These are phyloP conservation scores for Erythrobasidium hasegawianum DNA, from an alignment of 1,284 basidiomycete genomes.

Conservation along the genomic window DNA sequence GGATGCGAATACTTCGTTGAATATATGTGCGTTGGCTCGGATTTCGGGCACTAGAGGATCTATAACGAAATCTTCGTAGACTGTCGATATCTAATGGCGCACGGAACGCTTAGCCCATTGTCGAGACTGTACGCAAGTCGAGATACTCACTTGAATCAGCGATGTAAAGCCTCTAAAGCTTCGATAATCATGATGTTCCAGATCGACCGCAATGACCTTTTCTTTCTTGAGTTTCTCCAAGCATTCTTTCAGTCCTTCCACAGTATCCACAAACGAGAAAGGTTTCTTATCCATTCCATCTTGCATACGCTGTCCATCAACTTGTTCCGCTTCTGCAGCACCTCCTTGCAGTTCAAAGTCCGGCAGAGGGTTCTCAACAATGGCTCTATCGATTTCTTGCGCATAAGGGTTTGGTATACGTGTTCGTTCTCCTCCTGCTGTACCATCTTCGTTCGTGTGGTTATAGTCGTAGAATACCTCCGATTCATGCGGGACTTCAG, in stretches of 20 bases:
- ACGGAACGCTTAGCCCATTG: not conserved
- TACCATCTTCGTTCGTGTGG: slow-evolving; percentile 44
- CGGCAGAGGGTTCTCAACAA: slow-evolving; percentile 27
- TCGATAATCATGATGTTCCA: slow-evolving; percentile 87
- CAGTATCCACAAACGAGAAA: slow-evolving; percentile 69
- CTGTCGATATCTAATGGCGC: slow-evolving; percentile 61
- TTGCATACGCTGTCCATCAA: slow-evolving; percentile 50
- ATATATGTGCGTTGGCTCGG: slow-evolving; percentile 66
- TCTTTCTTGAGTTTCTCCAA: slow-evolving; percentile 59
- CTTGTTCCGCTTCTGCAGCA: not conserved
- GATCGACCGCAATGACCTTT: slow-evolving; percentile 86
- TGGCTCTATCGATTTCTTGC: slow-evolving; percentile 37
- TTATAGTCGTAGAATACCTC: not conserved
- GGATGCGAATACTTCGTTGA: slow-evolving; percentile 69
- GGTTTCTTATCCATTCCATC: slow-evolving; percentile 59
- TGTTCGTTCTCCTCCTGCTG: slow-evolving; percentile 5
- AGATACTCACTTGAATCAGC: slow-evolving; percentile 68
- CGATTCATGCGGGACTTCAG: slow-evolving; percentile 10
- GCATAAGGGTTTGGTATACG: slow-evolving; percentile 33
- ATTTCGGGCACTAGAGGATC: slow-evolving; percentile 65
- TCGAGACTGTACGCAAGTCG: not conserved
- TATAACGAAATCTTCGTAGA: slow-evolving; percentile 79
- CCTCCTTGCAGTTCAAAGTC: slow-evolving; percentile 44
- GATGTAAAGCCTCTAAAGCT: slow-evolving; percentile 84
- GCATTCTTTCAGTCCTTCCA: slow-evolving; percentile 60